Evolutionary conservation across 176 grass and related monocot species (phyloP).

Genomic region (Saccharum spontaneum): DNA sequence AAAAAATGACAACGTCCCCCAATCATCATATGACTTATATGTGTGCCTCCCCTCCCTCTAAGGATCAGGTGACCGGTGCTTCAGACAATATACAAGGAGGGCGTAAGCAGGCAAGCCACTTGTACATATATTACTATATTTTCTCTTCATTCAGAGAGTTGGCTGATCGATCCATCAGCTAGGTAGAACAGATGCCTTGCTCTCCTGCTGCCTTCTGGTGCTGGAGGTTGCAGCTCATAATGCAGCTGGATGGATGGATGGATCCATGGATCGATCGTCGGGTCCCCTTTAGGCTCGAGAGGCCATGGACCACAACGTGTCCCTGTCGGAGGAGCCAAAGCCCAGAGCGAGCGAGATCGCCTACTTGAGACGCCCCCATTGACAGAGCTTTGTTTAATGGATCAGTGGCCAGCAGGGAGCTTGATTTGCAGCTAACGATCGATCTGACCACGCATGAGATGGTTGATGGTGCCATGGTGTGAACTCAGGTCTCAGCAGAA

Average conservation of each 20-base stretch:
- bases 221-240: slow-evolving; percentile 36
- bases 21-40: slow-evolving; percentile 36
- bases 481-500: neutral
- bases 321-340: slow-evolving; percentile 48
- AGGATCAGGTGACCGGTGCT: slow-evolving; percentile 28
- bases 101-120: neutral
- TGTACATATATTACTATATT: neutral
- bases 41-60: too few species aligned
- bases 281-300: slow-evolving; percentile 26
- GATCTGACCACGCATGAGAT: slow-evolving; percentile 16
- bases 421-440: slow-evolving; percentile 26
- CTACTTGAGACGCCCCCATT: slow-evolving; percentile 29
- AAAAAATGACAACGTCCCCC: neutral
- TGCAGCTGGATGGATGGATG: neutral
- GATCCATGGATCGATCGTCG: slow-evolving; percentile 21
- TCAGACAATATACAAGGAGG: neutral
- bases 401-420: neutral
- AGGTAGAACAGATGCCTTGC: slow-evolving; percentile 28
- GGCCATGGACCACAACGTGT: slow-evolving; percentile 55
- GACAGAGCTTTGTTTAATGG: slow-evolving; percentile 43
- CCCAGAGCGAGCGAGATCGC: neutral
- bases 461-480: neutral
- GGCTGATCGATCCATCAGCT: slow-evolving; percentile 18
- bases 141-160: neutral
- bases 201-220: slow-evolving; percentile 42